Percentiles rank a stretch among this genome's conserved stretches.
Conservation (phyloP, 331 rosid genomes). For the Quercus tomentella region DNA sequence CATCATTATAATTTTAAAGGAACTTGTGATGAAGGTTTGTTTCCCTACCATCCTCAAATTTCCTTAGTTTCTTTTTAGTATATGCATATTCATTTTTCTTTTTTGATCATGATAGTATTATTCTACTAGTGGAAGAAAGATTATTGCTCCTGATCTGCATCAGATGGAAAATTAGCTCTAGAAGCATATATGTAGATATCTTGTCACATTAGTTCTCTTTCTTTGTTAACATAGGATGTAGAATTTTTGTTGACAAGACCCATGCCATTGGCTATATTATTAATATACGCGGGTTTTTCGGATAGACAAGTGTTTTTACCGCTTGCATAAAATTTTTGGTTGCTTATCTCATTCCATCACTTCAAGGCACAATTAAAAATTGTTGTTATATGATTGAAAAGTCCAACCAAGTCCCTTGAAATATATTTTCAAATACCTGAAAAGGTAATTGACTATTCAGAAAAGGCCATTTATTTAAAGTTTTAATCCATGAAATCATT, state of each 20-base stretch:
- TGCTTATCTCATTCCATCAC: background rate
- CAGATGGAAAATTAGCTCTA: background rate
- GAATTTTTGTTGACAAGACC: background rate
- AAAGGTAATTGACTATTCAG: background rate
- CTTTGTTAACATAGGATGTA: background rate
- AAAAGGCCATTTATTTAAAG: background rate
- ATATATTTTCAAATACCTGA: background rate
- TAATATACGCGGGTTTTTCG: background rate
- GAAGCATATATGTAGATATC: background rate
- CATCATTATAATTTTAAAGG: background rate
- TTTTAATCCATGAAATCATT: background rate
- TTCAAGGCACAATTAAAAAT: background rate
- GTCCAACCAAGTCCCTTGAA: background rate
- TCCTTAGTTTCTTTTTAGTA: background rate
- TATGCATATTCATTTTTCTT: background rate
- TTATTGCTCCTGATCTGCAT: background rate
- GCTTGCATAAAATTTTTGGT: background rate
- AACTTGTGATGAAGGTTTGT: background rate
- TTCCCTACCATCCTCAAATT: background rate
- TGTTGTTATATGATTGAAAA: background rate
- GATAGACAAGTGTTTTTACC: background rate
- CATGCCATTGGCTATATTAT: background rate
- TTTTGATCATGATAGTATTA: background rate
- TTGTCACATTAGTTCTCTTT: background rate
- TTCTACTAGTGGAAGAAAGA: background rate